Percentiles rank a stretch among this genome's conserved stretches.
phyloP scores from a whole-genome alignment of 1,284 basidiomycete species.

The Moniliella sp. region DNA sequence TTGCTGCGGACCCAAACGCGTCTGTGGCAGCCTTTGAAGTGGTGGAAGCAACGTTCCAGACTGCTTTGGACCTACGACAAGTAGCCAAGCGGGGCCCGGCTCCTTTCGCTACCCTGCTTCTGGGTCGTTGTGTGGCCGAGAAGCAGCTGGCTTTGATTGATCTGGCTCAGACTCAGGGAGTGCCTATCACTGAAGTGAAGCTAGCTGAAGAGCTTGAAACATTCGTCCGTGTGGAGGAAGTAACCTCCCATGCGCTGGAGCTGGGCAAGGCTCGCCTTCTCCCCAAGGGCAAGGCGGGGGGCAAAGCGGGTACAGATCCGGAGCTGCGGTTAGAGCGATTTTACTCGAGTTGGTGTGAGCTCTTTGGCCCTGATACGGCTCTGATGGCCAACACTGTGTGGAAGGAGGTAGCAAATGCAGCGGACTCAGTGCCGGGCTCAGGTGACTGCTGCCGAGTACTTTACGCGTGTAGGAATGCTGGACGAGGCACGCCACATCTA shows the following conservation, averaged over 20 bases:
- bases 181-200: slow-evolving; percentile 5
- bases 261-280: background rate
- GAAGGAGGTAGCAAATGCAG: slow-evolving; percentile 10
- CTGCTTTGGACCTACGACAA: too few relatives aligned
- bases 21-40: too few relatives aligned
- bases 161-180: slow-evolving; percentile 3
- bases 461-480: slow-evolving; percentile 9
- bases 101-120: background rate
- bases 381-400: slow-evolving; percentile 19
- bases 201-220: slow-evolving; percentile 13
- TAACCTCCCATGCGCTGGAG: slow-evolving; percentile 10
- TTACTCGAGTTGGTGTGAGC: slow-evolving; percentile 19
- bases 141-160: background rate
- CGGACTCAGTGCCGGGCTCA: slow-evolving; percentile 9
- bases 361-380: slow-evolving; percentile 9
- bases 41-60: too few relatives aligned
- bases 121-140: background rate
- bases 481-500: slow-evolving; percentile 13
- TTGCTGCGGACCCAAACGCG: slow-evolving; percentile 12
- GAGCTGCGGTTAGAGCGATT: slow-evolving; percentile 8
- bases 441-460: slow-evolving; percentile 13
- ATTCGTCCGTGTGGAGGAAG: slow-evolving; percentile 21
- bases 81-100: too few relatives aligned
- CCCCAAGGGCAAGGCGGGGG: slow-evolving; percentile 2
- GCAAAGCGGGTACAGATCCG: slow-evolving; percentile 5